Conservation (phyloP, 805 yeast species). For the Brettanomyces anomalus region DNA sequence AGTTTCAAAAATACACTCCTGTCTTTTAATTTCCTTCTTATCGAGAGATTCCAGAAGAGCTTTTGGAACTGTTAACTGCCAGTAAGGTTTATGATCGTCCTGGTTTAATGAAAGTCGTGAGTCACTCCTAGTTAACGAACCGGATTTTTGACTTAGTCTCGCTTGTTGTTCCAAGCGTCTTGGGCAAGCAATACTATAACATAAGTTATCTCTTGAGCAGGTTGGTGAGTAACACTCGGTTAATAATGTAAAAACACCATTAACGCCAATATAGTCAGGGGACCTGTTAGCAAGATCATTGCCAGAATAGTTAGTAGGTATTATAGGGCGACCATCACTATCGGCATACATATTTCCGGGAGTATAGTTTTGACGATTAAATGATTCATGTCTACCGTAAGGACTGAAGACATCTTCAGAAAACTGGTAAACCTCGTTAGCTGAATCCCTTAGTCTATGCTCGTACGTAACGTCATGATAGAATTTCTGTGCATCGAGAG, state of each 20-base stretch:
- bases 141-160: slow-evolving; percentile 65
- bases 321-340: slow-evolving; percentile 2
- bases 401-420: slow-evolving; percentile 38
- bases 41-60: slow-evolving; percentile 69
- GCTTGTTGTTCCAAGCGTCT: slow-evolving; percentile 94
- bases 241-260: slow-evolving; percentile 87
- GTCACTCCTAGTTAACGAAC: slow-evolving; percentile 51
- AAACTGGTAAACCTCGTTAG: slow-evolving; percentile 80
- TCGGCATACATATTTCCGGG: slow-evolving; percentile 10
- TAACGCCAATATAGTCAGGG: slow-evolving; percentile 34
- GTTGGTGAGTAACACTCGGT: slow-evolving; percentile 97
- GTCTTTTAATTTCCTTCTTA: slow-evolving; percentile 82
- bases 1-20: slow-evolving; percentile 90
- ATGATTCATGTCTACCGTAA: slow-evolving; percentile 11
- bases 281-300: background rate
- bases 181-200: slow-evolving; percentile 96
- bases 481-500: slow-evolving; percentile 87
- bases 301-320: background rate
- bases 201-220: slow-evolving; percentile 77
- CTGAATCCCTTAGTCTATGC: slow-evolving; percentile 83
- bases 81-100: slow-evolving; percentile 73
- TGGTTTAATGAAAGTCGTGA: slow-evolving; percentile 62
- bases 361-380: slow-evolving; percentile 20
- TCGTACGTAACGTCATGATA: slow-evolving; percentile 95
- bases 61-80: slow-evolving; percentile 89